phyloP scores from a whole-genome alignment of 83 land plant species.

The Thuja plicata region DNA sequence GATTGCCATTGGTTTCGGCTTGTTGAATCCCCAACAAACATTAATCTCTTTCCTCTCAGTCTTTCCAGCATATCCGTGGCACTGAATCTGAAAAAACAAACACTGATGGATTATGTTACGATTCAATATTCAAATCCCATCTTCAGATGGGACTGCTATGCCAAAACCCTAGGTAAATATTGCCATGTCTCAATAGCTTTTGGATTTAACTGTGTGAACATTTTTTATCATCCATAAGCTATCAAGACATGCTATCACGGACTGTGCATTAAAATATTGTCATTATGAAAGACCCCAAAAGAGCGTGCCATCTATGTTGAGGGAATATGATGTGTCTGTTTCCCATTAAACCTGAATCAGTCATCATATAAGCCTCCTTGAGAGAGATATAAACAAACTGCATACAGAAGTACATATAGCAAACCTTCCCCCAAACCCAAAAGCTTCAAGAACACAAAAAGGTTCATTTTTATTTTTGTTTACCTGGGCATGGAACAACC shows the following conservation, averaged over 20 bases:
- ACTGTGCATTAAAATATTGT: too few relatives aligned
- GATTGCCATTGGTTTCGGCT: conserved; percentile 82
- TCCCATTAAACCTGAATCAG: background rate
- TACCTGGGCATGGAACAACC: conserved; percentile 55
- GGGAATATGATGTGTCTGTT: background rate
- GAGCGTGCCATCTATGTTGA: background rate
- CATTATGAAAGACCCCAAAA: background rate
- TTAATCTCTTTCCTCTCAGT: conserved; percentile 65
- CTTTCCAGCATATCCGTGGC: conserved; percentile 48
- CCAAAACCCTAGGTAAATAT: too few relatives aligned
- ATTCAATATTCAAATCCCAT: background rate
- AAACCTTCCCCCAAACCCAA: too few relatives aligned
- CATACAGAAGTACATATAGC: too few relatives aligned
- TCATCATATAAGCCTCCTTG: background rate
- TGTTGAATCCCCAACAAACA: conserved; percentile 82
- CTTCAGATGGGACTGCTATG: too few relatives aligned
- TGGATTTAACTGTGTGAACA: too few relatives aligned
- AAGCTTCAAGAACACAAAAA: background rate
- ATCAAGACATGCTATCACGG: too few relatives aligned
- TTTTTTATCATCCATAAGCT: too few relatives aligned
- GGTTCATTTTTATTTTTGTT: background rate
- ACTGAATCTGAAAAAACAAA: conserved; percentile 43
- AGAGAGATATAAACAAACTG: too few relatives aligned
- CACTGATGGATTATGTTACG: background rate
- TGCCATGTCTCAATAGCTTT: too few relatives aligned